Conservation (phyloP, 192 early-diverging fungal species). For the Haplosporangium gracile region DNA sequence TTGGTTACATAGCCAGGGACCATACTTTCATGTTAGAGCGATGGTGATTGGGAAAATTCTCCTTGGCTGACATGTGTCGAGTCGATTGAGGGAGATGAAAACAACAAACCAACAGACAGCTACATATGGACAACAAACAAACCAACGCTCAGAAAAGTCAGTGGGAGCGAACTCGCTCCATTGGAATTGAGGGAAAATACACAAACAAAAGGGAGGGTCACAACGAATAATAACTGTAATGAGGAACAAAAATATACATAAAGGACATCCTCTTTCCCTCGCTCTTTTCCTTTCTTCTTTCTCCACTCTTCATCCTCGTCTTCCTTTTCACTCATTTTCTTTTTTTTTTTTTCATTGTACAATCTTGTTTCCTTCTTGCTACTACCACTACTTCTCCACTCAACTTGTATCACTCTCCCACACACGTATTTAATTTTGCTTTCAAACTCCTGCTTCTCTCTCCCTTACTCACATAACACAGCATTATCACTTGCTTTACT, state of each 20-base stretch:
- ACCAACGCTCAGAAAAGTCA: not conserved
- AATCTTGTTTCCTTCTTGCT: not conserved
- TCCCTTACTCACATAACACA: not conserved
- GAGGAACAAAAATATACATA: not conserved
- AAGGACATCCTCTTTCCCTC: not conserved
- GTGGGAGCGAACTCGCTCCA: not conserved
- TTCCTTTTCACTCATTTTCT: conserved; percentile 9
- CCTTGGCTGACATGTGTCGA: conserved; percentile 18
- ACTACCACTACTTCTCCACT: not conserved
- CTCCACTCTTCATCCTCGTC: not conserved
- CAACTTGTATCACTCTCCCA: not conserved
- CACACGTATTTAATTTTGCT: not conserved
- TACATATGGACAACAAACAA: not conserved
- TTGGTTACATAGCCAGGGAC: not conserved
- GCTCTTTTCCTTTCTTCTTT: not conserved
- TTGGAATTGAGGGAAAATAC: not conserved
- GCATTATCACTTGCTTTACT: not conserved
- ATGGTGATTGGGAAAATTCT: not conserved
- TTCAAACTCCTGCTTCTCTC: conserved; percentile 3
- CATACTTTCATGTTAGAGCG: not conserved
- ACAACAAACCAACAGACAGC: conserved; percentile 9
- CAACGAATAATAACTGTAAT: not conserved
- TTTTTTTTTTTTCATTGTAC: not conserved
- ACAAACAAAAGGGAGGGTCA: not conserved
- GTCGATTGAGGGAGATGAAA: not conserved